Conservation (phyloP, 169 alveolate species). For the Neospora caninum region DNA sequence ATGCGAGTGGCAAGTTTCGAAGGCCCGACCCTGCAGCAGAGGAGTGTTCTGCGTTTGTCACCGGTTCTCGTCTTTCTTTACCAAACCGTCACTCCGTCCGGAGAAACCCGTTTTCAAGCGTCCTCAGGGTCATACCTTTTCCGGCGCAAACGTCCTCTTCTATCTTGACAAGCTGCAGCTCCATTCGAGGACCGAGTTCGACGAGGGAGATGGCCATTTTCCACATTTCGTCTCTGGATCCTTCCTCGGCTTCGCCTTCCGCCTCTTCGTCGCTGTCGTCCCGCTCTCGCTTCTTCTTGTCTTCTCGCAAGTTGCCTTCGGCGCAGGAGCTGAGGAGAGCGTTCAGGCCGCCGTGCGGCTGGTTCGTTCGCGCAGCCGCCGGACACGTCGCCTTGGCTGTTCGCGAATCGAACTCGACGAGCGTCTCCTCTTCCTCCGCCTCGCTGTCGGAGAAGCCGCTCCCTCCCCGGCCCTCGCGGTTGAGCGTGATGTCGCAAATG, state of each 20-base stretch:
- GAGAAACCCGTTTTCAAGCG: background rate
- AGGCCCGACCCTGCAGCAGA: too few relatives aligned
- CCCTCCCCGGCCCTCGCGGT: background rate
- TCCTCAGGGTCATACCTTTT: background rate
- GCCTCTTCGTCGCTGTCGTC: background rate
- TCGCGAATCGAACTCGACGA: background rate
- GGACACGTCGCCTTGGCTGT: conserved; percentile 25
- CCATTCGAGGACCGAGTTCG: conserved; percentile 76
- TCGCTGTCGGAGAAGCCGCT: background rate
- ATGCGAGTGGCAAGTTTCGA: too few relatives aligned
- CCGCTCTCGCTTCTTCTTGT: background rate
- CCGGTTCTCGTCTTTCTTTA: too few relatives aligned
- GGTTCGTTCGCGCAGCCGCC: background rate
- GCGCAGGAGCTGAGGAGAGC: background rate
- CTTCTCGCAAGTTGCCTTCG: background rate
- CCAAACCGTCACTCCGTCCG: too few relatives aligned
- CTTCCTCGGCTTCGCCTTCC: background rate
- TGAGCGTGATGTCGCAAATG: background rate
- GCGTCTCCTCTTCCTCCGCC: background rate
- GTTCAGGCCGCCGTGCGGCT: background rate
- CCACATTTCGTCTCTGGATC: background rate
- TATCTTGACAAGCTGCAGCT: conserved; percentile 69
- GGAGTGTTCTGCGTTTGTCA: too few relatives aligned
- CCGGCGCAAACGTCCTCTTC: conserved; percentile 78
- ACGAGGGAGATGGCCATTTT: conserved; percentile 55